Evolutionary conservation across 768 basidiomycete genomes (phyloP), one percentile per base, ranked within the genome.

Genomic region (Russula brevipes): DNA sequence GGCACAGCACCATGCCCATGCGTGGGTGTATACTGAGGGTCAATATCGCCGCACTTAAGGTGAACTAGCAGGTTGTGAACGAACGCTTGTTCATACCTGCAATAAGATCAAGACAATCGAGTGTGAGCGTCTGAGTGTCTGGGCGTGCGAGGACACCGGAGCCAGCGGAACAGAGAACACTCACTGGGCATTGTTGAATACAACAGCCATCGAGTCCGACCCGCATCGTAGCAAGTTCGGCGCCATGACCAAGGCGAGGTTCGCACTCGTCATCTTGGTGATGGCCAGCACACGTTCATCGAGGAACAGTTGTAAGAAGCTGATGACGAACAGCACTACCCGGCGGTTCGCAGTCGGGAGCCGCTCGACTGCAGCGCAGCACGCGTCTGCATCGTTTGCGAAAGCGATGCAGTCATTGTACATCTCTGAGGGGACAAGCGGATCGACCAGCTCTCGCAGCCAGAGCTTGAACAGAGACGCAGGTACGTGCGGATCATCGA

Each of bases 381-480:
- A 89, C 5, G 85, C 83, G 11, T 81, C 76, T 0, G 88, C 82
- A 46, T 90, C 84, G 45, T 82, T 78, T 3, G 91, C 81, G 58
- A 79, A 80, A 41, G 81, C 80, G 57, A 96, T 84, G 69, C 92
- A 94, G 69, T 93, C 90, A 70, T 96, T 92, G 79, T 96, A 98
- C 78, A 92, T 77, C 73, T 92, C 89, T 64, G 89, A 84, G 7
- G 95, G 95, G 14, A 98, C 83, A 49, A 97, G 81, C n/a, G 95
- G 95, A 65, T 94, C 91, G 68, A 87, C 83, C 30, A 98, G 82
- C 72, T 98, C 95, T 50, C 95, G 84, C 19, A 97, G 78, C 94
- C 94, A 98, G 7, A 95, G 81, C 76, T 98, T 97, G 75, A 96
- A 81, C 45, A 96, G 78, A 2, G 92, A 93, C 8, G 93, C 91